These are phyloP conservation scores for Rhodotorula diobovata DNA, from an alignment of 768 basidiomycete species.

Conservation along the genomic window DNA sequence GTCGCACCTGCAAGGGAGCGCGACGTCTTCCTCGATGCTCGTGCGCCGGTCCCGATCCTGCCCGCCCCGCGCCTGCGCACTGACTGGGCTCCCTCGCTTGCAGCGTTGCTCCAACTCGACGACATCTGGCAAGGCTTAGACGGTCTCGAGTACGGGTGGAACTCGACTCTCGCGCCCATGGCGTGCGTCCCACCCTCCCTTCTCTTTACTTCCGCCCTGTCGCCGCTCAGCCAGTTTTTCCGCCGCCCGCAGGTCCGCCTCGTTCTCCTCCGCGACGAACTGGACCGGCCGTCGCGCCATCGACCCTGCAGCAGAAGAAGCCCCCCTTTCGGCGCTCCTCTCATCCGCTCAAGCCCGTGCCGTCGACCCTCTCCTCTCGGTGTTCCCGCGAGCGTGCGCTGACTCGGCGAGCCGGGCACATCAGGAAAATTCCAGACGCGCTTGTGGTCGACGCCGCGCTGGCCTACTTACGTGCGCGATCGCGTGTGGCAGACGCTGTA, in stretches of 20 bases:
- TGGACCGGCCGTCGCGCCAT: conserved; percentile 26
- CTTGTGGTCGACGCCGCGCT: conserved; percentile 32
- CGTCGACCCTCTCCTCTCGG: background rate
- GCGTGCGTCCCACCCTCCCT: conserved; percentile 4
- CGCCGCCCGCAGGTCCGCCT: conserved; percentile 6
- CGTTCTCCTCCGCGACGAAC: conserved; percentile 9
- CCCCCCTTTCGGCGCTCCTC: background rate
- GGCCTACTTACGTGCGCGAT: conserved; percentile 27
- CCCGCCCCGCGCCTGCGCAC: no score
- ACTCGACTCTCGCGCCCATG: conserved; percentile 19
- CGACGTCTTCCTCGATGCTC: conserved; percentile 32
- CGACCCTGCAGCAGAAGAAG: background rate
- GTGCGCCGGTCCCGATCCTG: background rate
- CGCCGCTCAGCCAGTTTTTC: background rate
- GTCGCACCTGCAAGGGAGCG: conserved; percentile 1
- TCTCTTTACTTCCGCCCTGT: no score
- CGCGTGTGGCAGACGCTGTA: conserved; percentile 26
- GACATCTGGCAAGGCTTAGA: conserved; percentile 10
- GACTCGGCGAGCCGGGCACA: no score
- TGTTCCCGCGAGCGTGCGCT: background rate
- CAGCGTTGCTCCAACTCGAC: conserved; percentile 29
- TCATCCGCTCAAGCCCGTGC: background rate
- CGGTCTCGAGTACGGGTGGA: conserved; percentile 20
- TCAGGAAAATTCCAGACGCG: conserved; percentile 22
- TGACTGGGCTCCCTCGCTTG: no score